phyloP scores from a whole-genome alignment of 257 asterid genomes.

The Nicotiana tabacum region DNA sequence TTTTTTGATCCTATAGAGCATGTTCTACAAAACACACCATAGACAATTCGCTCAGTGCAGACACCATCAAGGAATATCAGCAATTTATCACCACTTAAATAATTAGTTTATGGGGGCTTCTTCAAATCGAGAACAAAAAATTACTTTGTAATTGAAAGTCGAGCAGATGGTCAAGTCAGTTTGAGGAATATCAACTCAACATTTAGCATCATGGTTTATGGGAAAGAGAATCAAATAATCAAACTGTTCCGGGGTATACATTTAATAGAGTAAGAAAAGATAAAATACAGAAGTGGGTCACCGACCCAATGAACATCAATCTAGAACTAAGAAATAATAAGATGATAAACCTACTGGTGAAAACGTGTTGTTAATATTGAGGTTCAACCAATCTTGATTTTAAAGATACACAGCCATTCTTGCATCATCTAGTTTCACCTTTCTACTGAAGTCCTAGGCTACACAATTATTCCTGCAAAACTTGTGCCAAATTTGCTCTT shows the following conservation, averaged over 20 bases:
- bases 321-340: slow-evolving; percentile 1
- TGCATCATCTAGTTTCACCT: slow-evolving; percentile 58
- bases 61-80: not conserved
- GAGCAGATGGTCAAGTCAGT: not conserved
- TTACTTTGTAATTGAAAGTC: not conserved
- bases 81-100: not conserved
- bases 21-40: not conserved
- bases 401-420: slow-evolving; percentile 53
- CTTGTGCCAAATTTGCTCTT: slow-evolving; percentile 61
- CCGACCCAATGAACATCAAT: slow-evolving; percentile 8
- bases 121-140: not conserved
- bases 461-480: slow-evolving; percentile 91
- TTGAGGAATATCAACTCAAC: not conserved
- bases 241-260: slow-evolving; percentile 1
- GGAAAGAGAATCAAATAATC: not conserved
- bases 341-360: slow-evolving; percentile 27
- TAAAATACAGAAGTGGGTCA: slow-evolving; percentile 10
- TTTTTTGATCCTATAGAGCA: slow-evolving; percentile 1
- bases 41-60: not conserved
- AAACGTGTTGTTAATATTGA: slow-evolving; percentile 49
- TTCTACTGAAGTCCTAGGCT: slow-evolving; percentile 54
- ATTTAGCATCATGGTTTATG: not conserved
- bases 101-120: not conserved
- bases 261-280: slow-evolving; percentile 11
- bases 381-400: slow-evolving; percentile 54